Base-by-base conservation (phyloP, 176 grass and related monocot genomes). In the Neostapfia colusana region DNA sequence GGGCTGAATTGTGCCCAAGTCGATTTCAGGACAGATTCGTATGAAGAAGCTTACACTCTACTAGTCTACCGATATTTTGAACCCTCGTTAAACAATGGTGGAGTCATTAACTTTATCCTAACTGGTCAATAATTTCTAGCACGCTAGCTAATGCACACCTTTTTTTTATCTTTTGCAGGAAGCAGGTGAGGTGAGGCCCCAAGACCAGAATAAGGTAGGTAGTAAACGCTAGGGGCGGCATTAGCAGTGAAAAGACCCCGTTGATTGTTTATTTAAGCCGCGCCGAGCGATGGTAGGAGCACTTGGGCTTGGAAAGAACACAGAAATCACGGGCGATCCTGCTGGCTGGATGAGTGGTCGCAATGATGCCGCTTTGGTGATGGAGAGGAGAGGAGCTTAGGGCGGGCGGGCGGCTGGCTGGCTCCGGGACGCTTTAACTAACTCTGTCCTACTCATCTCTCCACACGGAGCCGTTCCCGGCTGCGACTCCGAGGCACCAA, bases 401-500 rank as follows among this genome's bases (percentile, higher is more conserved):
- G n/a, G n/a, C n/a, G n/a, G n/a, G n/a, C n/a, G n/a, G n/a, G n/a
- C n/a, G n/a, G n/a, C n/a, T n/a, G n/a, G n/a, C n/a, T n/a, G n/a
- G n/a, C n/a, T n/a, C n/a, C n/a, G n/a, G n/a, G 60, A 74, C 69
- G 50, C 61, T 85, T 88, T 76, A 88, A 84, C 76, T 79, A 76
- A 81, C 70, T 55, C 63, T 58, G 61, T 83, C 76, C 70, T 45
- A 63, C 65, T 69, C 65, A 75, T 79, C 60, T 68, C 64, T 81
- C 79, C 73, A 58, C 74, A 79, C 57, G 48, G 60, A 27, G 59
- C 73, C 58, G 51, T 60, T 26, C 44, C 36, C 46, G 37, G 63
- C 73, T 18, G 63, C 69, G 86, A 88, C 76, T 88, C 68, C 9
- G 56, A 81, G 86, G 86, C 82, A 66, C 81, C 86, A 88, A 80